Conservation (phyloP, 805 yeast genomes). For the Metschnikowia peoriensis region DNA sequence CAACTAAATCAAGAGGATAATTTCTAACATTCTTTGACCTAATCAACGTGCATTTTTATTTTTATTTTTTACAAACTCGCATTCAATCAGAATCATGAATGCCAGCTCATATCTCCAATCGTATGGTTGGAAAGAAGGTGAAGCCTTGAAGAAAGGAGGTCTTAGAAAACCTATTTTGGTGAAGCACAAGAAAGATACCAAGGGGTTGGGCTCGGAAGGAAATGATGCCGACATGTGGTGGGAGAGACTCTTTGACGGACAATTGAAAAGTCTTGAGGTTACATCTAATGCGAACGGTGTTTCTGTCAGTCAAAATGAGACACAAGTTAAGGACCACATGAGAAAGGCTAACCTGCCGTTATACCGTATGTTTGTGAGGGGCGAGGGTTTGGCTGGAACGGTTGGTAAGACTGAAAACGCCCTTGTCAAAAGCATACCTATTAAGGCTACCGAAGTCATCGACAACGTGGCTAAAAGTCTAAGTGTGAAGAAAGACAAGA, state of each 20-base stretch:
- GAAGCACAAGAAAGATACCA: slow-evolving; percentile 84
- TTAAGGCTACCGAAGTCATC: slow-evolving; percentile 11
- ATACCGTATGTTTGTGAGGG: slow-evolving; percentile 82
- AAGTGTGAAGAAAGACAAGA: slow-evolving; percentile 16
- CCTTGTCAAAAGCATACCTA: slow-evolving; percentile 9
- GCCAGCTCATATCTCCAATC: slow-evolving; percentile 67
- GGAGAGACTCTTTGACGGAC: slow-evolving; percentile 95
- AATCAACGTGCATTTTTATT: background rate
- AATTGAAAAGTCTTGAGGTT: slow-evolving; percentile 74
- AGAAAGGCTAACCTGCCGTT: slow-evolving; percentile 64
- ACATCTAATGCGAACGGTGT: slow-evolving; percentile 35
- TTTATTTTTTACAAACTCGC: background rate
- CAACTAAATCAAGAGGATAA: no score
- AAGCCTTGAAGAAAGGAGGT: slow-evolving; percentile 78
- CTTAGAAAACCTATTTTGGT: slow-evolving; percentile 82
- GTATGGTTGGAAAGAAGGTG: slow-evolving; percentile 93
- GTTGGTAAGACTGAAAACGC: slow-evolving; percentile 42
- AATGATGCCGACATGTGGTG: slow-evolving; percentile 92
- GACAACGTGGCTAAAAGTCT: slow-evolving; percentile 8
- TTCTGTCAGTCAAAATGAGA: slow-evolving; percentile 51
- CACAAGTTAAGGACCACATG: slow-evolving; percentile 45
- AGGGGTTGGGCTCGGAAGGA: slow-evolving; percentile 81
- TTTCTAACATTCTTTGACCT: background rate
- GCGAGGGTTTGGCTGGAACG: slow-evolving; percentile 82
- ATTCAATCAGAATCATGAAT: slow-evolving; percentile 53